Evolutionary conservation across 805 yeast species (phyloP).

Genomic region (Kregervanrija fluxuum): DNA sequence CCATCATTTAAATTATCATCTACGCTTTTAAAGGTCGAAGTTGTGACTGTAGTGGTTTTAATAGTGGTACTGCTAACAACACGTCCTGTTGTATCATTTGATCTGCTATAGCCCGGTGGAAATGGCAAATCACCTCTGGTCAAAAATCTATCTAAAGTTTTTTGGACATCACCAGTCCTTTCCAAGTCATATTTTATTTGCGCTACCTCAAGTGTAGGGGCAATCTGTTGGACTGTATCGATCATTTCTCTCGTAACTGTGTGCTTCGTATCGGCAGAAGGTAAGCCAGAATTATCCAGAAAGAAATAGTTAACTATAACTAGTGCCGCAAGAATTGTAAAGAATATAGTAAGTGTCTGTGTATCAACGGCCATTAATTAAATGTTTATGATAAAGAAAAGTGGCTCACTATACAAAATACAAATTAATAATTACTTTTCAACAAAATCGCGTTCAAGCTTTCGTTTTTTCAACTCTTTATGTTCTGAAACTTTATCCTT

Average conservation of each 20-base stretch:
- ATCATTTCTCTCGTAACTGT: slow-evolving; percentile 61
- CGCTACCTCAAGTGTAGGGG: slow-evolving; percentile 60
- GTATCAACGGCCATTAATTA: background rate
- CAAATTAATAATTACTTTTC: no score
- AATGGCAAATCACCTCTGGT: slow-evolving; percentile 2
- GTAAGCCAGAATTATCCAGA: slow-evolving; percentile 23
- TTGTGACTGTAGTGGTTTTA: background rate
- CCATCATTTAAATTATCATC: background rate
- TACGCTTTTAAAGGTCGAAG: background rate
- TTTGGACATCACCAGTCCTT: slow-evolving; percentile 73
- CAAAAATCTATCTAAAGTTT: slow-evolving; percentile 57
- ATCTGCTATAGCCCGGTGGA: slow-evolving; percentile 7
- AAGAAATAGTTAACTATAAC: slow-evolving; percentile 61
- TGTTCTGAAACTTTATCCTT: no score
- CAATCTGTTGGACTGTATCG: slow-evolving; percentile 76
- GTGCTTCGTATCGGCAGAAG: background rate
- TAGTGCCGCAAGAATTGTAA: slow-evolving; percentile 44
- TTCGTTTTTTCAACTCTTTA: no score
- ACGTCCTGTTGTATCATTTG: background rate
- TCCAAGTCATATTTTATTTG: slow-evolving; percentile 72
- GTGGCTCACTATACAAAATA: no score
- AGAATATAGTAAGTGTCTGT: slow-evolving; percentile 39
- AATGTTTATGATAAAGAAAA: no score
- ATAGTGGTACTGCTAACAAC: slow-evolving; percentile 2
- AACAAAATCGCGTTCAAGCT: no score